These are phyloP conservation scores for Colletotrichum musae DNA, from an alignment of 2,329 filamentous ascomycete species.

Conservation along the genomic window DNA sequence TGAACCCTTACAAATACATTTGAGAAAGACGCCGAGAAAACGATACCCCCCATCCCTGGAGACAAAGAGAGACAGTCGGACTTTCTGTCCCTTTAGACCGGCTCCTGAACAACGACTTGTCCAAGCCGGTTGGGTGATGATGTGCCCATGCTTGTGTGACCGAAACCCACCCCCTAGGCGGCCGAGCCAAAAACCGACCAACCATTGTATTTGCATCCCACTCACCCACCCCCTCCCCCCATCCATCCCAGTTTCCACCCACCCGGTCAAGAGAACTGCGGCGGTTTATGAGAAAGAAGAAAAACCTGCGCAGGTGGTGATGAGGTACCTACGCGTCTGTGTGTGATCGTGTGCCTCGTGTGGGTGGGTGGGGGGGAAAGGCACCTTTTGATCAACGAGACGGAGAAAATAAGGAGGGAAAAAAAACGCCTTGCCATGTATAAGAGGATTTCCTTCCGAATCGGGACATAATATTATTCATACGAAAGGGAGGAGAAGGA, in stretches of 20 bases:
- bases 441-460: slow-evolving; percentile 23
- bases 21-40: slow-evolving; percentile 50
- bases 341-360: neutral
- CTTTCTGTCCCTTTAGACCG: no score
- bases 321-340: neutral
- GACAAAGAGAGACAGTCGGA: neutral
- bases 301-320: no score
- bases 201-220: neutral
- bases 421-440: slow-evolving; percentile 2
- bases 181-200: neutral
- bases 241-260: neutral
- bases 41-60: slow-evolving; percentile 20
- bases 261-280: neutral
- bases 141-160: slow-evolving; percentile 14
- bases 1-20: slow-evolving; percentile 99
- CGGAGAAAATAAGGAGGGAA: no score
- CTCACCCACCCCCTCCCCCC: no score
- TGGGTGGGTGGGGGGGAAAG: neutral
- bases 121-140: slow-evolving; percentile 6
- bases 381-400: neutral
- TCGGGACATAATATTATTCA: slow-evolving; percentile 35
- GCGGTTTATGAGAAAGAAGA: slow-evolving; percentile 19
- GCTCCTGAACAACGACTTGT: slow-evolving; percentile 15
- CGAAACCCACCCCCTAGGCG: neutral
- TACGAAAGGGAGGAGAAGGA: neutral